These are phyloP conservation scores for Candida sakaeoensis DNA, from an alignment of 805 yeast genomes.

Conservation along the genomic window DNA sequence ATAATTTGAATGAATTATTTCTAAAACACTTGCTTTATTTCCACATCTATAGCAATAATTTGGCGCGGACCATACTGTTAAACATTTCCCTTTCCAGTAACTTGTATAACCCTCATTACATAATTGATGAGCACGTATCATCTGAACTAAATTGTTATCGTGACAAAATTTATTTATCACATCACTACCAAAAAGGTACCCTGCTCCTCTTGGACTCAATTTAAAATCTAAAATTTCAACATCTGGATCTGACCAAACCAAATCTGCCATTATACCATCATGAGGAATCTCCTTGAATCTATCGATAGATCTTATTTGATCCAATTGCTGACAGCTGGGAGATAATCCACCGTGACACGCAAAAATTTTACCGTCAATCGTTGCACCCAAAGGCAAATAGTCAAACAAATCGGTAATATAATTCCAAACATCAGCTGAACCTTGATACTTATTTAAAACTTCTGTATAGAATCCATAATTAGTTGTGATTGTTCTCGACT, in stretches of 20 bases:
- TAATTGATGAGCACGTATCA: constrained; percentile 91
- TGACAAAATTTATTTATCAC: constrained; percentile 84
- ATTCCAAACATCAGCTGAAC: constrained; percentile 70
- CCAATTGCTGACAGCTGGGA: constrained; percentile 91
- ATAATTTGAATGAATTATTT: constrained; percentile 56
- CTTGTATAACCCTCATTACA: constrained; percentile 96
- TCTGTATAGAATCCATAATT: constrained; percentile 96
- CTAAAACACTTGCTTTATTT: constrained; percentile 94
- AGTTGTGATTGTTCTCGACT: constrained; percentile 93
- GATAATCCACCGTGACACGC: constrained; percentile 97
- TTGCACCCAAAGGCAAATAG: constrained; percentile 81
- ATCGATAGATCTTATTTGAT: constrained; percentile 87
- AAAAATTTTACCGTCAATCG: constrained; percentile 84
- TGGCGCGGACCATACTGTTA: constrained; percentile 99
- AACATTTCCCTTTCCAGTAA: constrained; percentile 83
- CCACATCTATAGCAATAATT: constrained; percentile 97
- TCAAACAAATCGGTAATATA: constrained; percentile 92
- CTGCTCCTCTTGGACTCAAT: constrained; percentile 94
- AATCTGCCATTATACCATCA: constrained; percentile 99
- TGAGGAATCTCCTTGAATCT: constrained; percentile 95
- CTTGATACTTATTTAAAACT: constrained; percentile 85
- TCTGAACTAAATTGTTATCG: constrained; percentile 73
- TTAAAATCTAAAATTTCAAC: constrained; percentile 75
- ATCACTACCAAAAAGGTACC: constrained; percentile 90
- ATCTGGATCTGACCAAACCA: constrained; percentile 99